Evolutionary conservation across 1,284 basidiomycete genomes (phyloP).

Genomic region (Grifola frondosa): DNA sequence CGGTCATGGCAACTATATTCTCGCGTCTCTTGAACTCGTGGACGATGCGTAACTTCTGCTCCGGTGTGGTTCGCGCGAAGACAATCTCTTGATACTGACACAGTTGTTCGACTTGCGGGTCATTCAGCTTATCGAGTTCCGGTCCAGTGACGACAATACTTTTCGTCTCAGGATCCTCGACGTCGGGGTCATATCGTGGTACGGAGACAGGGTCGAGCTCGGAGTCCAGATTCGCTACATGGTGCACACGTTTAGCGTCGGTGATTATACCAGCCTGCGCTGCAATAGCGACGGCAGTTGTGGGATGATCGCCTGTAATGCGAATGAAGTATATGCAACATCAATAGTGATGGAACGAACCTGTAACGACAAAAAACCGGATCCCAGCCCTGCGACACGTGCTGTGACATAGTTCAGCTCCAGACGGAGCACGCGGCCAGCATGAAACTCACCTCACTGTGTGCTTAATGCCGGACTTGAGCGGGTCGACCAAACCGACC

Average conservation of each 20-base stretch:
- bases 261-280: conserved; percentile 58
- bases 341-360: conserved; percentile 39
- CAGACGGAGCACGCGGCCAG: too few species aligned
- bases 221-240: conserved; percentile 42
- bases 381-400: conserved; percentile 57
- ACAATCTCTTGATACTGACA: conserved; percentile 63
- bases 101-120: conserved; percentile 45
- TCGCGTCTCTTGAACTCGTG: conserved; percentile 52
- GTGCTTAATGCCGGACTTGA: conserved; percentile 56
- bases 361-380: conserved; percentile 69
- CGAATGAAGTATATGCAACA: conserved; percentile 29
- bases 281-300: conserved; percentile 59
- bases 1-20: conserved; percentile 52
- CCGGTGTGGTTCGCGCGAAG: conserved; percentile 69
- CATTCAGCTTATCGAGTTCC: conserved; percentile 46
- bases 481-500: conserved; percentile 63
- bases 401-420: too few species aligned
- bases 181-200: conserved; percentile 15
- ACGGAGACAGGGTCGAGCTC: conserved; percentile 9
- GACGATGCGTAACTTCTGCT: conserved; percentile 71
- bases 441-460: too few species aligned
- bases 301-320: conserved; percentile 47
- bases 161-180: conserved; percentile 21
- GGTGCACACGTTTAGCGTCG: conserved; percentile 38
- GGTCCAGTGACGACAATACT: conserved; percentile 49